Percentiles rank a stretch among this genome's conserved stretches.
Conservation (phyloP, 345 rosid genomes). For the Linum trigynum region DNA sequence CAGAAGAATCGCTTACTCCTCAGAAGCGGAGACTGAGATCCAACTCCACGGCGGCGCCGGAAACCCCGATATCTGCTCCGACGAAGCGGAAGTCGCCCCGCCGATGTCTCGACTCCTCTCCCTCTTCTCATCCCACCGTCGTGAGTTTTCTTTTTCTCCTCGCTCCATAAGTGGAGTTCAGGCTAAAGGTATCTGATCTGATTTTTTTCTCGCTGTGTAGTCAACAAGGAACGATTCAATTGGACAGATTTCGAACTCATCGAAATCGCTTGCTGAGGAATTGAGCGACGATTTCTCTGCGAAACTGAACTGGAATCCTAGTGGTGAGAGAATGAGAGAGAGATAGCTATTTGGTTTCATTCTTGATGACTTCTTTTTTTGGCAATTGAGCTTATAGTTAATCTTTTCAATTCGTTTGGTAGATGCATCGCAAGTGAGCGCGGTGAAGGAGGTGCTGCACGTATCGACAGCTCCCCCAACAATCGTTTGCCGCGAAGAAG, state of each 20-base stretch:
- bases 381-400: background rate
- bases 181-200: background rate
- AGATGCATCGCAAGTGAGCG: slow-evolving; percentile 57
- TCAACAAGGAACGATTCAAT: background rate
- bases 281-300: slow-evolving; percentile 18
- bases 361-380: background rate
- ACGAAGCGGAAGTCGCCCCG: slow-evolving; percentile 6
- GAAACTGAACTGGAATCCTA: slow-evolving; percentile 51
- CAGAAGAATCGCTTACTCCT: background rate
- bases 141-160: background rate
- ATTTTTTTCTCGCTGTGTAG: background rate
- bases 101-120: background rate
- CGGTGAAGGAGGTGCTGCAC: slow-evolving; percentile 69
- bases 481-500: slow-evolving; percentile 67
- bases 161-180: background rate
- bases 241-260: background rate
- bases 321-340: slow-evolving; percentile 28
- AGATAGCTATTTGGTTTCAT: background rate
- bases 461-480: slow-evolving; percentile 58
- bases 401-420: background rate
- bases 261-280: slow-evolving; percentile 21
- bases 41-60: background rate
- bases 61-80: background rate
- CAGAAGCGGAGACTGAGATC: slow-evolving; percentile 9
- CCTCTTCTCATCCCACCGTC: background rate